Evolutionary conservation across 768 basidiomycete species (phyloP).

Genomic region (Sarcomyxa edulis): DNA sequence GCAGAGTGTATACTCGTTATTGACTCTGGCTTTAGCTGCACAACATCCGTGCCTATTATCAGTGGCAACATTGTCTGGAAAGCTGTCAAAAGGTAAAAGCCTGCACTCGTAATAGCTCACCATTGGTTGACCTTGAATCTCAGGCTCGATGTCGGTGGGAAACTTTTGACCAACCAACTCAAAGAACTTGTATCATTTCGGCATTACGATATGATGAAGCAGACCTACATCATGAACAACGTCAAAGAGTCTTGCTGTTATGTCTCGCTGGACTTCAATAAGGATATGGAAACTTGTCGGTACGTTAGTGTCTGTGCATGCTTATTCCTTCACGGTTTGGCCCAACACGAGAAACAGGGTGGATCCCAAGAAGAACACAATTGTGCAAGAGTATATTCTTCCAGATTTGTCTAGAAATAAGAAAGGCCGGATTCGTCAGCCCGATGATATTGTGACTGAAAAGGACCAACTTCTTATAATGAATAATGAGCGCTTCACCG

Average conservation of each 20-base stretch:
- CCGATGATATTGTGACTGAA: slow-evolving; percentile 48
- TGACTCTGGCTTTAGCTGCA: slow-evolving; percentile 93
- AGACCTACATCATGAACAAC: slow-evolving; percentile 89
- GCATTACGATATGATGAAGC: slow-evolving; percentile 99
- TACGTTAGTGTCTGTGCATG: slow-evolving; percentile 30
- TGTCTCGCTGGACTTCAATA: slow-evolving; percentile 65
- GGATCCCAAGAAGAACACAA: slow-evolving; percentile 53
- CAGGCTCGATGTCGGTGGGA: slow-evolving; percentile 94
- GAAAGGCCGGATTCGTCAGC: slow-evolving; percentile 48
- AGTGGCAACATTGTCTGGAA: slow-evolving; percentile 70
- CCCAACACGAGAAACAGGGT: slow-evolving; percentile 31
- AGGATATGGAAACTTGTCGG: slow-evolving; percentile 77
- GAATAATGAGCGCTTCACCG: slow-evolving; percentile 87
- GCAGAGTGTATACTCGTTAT: slow-evolving; percentile 82
- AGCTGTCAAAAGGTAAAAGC: slow-evolving; percentile 71
- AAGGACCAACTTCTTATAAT: slow-evolving; percentile 73
- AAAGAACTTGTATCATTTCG: slow-evolving; percentile 92
- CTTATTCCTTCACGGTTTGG: slow-evolving; percentile 6
- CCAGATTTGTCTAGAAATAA: slow-evolving; percentile 78
- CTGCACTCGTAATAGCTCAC: slow-evolving; percentile 8
- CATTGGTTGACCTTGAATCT: slow-evolving; percentile 10
- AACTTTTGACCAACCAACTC: slow-evolving; percentile 91
- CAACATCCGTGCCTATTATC: slow-evolving; percentile 84
- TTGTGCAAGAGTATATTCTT: slow-evolving; percentile 85
- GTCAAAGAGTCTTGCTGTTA: slow-evolving; percentile 91